Conservation (phyloP, 2,329 filamentous ascomycete species). For the Fusarium bactridioides region DNA sequence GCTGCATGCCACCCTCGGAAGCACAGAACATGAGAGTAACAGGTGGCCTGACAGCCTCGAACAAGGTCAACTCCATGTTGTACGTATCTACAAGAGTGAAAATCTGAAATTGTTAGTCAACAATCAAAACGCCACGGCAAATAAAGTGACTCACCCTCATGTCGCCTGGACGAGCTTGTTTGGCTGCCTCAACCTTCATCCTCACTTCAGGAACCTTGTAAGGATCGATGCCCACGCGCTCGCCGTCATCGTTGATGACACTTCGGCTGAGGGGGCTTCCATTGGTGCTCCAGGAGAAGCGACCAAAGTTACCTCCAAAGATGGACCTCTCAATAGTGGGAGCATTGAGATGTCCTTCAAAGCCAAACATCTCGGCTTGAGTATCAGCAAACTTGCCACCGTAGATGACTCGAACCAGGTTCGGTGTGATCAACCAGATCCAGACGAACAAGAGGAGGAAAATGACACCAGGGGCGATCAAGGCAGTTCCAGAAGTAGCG, state of each 20-base stretch:
- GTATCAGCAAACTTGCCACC: conserved; percentile 44
- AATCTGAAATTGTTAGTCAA: conserved; percentile 30
- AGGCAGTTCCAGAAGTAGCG: neutral
- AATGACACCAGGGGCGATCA: conserved; percentile 32
- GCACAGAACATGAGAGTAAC: conserved; percentile 42
- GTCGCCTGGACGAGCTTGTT: conserved; percentile 39
- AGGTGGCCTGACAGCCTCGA: conserved; percentile 43
- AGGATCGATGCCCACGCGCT: conserved; percentile 42
- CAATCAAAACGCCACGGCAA: too few relatives aligned
- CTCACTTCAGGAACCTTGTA: conserved; percentile 34
- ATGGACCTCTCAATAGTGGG: conserved; percentile 42
- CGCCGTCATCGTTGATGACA: conserved; percentile 37
- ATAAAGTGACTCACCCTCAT: conserved; percentile 34
- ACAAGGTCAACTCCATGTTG: conserved; percentile 47
- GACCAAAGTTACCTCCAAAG: conserved; percentile 43
- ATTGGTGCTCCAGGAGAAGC: conserved; percentile 42
- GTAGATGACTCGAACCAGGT: conserved; percentile 38
- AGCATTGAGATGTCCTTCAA: conserved; percentile 45
- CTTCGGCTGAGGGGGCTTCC: conserved; percentile 42
- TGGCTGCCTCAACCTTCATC: conserved; percentile 40
- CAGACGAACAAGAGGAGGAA: conserved; percentile 38
- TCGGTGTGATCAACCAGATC: conserved; percentile 37
- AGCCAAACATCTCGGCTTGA: conserved; percentile 44
- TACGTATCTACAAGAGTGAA: conserved; percentile 50
- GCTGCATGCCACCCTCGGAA: conserved; percentile 41